Evolutionary conservation across 495 filamentous ascomycete species (phyloP), one percentile per base, ranked within the genome.

Genomic region (Xylaria cubensis): DNA sequence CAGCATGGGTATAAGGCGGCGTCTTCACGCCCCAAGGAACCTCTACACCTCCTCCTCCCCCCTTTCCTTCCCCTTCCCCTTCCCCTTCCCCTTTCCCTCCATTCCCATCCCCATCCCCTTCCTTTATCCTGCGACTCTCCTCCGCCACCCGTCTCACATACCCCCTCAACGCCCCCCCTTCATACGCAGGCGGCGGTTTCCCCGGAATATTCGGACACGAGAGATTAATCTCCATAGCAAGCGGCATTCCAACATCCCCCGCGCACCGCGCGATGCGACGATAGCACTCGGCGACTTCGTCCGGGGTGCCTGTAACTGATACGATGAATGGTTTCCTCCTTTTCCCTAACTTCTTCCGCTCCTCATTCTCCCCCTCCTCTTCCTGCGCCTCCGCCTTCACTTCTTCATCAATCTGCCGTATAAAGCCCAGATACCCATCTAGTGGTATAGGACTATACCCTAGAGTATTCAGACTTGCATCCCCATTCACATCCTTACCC

Each of bases 141-240:
- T 29, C 46, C 29, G 74, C 71, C n/a, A 90, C 77, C 0, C 73
- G 32, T 0, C 56, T 39, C 4, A 93, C 77, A 73, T 92, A 92
- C 21, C 75, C 70, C 0, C 66, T 24, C 19, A 94, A 77, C 0
- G 79, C 75, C 0, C 70, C 53, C 10, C 78, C 74, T 9, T 84
- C 83, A 79, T 93, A 94, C 0, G 92, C 92, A 4, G 90, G 91
- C 15, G 92, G 92, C 0, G 91, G 91, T 39, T 85, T 85, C 55
- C 82, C 75, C 19, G 85, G 84, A 68, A 94, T 93, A 79, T 94
- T 93, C 0, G 92, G 92, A 74, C 92, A 94, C 73, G 86, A 89
- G 56, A 94, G 87, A 75, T 94, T 93, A 71, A 93, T 82, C 76
- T 94, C 92, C 80, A 92, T 85, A 21, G 86, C 85, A 5, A 93